A percentile compares a stretch with the other conserved stretches of the same genome.
Evolutionary conservation across 768 basidiomycete species (phyloP).

Genomic region (Tricholoma flavovirens): DNA sequence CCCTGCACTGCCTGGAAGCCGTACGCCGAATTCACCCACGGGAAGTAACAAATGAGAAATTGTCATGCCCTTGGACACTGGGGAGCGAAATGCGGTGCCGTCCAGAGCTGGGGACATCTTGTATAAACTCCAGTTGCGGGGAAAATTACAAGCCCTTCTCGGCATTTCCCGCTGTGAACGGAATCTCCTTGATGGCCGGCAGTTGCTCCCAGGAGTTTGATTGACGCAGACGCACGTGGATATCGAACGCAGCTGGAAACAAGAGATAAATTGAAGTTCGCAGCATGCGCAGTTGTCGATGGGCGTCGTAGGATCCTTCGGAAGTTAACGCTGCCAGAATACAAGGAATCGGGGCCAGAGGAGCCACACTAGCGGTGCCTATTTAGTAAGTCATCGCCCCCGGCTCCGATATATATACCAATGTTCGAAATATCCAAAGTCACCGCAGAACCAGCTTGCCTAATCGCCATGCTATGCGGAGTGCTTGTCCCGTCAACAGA

Average conservation of each 20-base stretch:
- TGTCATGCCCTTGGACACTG: neutral
- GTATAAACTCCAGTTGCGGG: neutral
- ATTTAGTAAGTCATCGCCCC: neutral
- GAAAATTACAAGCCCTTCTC: neutral
- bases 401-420: neutral
- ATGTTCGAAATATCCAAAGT: neutral
- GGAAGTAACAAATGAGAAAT: neutral
- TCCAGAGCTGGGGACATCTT: neutral
- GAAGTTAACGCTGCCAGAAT: neutral
- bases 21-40: neutral
- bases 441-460: neutral
- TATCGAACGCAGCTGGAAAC: neutral
- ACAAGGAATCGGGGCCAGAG: neutral
- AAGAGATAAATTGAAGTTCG: neutral
- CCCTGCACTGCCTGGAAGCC: slow-evolving; percentile 2
- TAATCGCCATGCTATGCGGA: neutral
- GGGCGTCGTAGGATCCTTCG: neutral
- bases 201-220: neutral
- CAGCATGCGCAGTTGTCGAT: slow-evolving; percentile 4
- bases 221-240: neutral
- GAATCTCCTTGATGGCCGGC: neutral
- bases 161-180: neutral
- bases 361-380: neutral
- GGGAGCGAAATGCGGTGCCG: neutral
- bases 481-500: neutral